Percentiles rank a stretch among this genome's conserved stretches.
phyloP scores from a whole-genome alignment of 106 monocot genomes.

The Acorus gramineus region DNA sequence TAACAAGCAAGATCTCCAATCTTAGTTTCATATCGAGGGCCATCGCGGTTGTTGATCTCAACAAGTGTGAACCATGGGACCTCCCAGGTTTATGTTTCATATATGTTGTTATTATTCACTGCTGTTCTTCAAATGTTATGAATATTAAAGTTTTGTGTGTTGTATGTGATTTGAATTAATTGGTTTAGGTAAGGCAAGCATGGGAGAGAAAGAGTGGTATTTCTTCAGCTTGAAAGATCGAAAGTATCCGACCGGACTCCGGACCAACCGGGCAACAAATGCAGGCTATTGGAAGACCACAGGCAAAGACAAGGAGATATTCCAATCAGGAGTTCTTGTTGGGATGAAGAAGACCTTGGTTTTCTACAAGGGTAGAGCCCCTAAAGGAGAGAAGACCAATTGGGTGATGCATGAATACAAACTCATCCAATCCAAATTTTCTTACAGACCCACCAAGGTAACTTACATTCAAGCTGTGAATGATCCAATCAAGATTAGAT shows the following conservation, averaged over 20 bases:
- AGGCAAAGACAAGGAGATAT: slow-evolving; percentile 79
- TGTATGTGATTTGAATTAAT: not conserved
- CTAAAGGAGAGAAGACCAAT: slow-evolving; percentile 68
- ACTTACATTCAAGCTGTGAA: not conserved
- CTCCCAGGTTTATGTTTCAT: slow-evolving; percentile 37
- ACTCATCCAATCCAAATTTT: slow-evolving; percentile 25
- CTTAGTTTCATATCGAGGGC: slow-evolving; percentile 37
- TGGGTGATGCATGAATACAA: slow-evolving; percentile 91
- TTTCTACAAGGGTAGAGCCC: slow-evolving; percentile 80
- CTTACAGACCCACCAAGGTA: slow-evolving; percentile 53
- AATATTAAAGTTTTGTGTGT: not conserved
- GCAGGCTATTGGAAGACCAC: slow-evolving; percentile 77
- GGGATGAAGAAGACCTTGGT: slow-evolving; percentile 90
- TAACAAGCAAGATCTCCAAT: slow-evolving; percentile 46
- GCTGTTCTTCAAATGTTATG: not conserved
- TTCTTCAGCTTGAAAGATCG: slow-evolving; percentile 72
- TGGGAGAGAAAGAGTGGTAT: slow-evolving; percentile 82
- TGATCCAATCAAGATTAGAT: not conserved
- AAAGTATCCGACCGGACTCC: slow-evolving; percentile 64
- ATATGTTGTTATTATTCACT: not conserved
- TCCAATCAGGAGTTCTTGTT: slow-evolving; percentile 31
- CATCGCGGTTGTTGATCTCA: slow-evolving; percentile 63
- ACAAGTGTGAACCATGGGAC: slow-evolving; percentile 82
- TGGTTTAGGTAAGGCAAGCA: slow-evolving; percentile 45
- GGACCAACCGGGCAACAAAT: slow-evolving; percentile 65